A percentile compares a stretch with the other conserved stretches of the same genome.
These are phyloP conservation scores for Glebionis coronaria DNA, from an alignment of 129 eudicot species.

Conservation along the genomic window DNA sequence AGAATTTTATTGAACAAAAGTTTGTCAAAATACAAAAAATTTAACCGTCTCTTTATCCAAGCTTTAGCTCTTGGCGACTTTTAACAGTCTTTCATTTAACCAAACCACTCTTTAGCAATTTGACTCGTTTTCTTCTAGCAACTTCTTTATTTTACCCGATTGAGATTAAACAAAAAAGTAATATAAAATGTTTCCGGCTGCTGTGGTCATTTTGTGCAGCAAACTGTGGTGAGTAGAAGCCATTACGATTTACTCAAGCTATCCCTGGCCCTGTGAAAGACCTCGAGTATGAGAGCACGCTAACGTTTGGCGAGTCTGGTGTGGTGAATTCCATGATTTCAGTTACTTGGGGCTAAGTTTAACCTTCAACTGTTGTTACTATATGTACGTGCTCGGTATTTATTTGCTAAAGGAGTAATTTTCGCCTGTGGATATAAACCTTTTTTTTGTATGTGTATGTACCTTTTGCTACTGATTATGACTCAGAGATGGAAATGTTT, in stretches of 20 bases:
- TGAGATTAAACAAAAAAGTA: background rate
- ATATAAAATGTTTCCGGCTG: slow-evolving; percentile 36
- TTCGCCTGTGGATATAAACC: background rate
- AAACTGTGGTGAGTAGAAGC: slow-evolving; percentile 46
- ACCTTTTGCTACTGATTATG: slow-evolving; percentile 22
- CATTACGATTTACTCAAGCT: slow-evolving; percentile 54
- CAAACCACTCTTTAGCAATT: too few species aligned
- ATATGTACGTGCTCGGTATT: background rate
- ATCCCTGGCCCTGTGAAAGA: slow-evolving; percentile 53
- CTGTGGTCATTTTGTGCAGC: slow-evolving; percentile 77
- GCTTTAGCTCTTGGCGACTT: too few species aligned
- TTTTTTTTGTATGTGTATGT: slow-evolving; percentile 7
- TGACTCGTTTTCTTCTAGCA: too few species aligned
- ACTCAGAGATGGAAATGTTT: background rate
- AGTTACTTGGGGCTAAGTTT: slow-evolving; percentile 59
- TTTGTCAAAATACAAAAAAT: background rate
- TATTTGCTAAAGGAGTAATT: background rate
- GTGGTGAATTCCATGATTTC: slow-evolving; percentile 69
- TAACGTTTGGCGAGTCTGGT: slow-evolving; percentile 65
- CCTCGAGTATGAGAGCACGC: slow-evolving; percentile 41
- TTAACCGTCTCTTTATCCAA: too few species aligned
- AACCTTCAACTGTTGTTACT: background rate
- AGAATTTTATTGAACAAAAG: too few species aligned
- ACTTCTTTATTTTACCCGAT: background rate
- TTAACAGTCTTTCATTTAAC: too few species aligned